Base-by-base conservation (phyloP, 345 rosid genomes). In the Citrus medica region DNA sequence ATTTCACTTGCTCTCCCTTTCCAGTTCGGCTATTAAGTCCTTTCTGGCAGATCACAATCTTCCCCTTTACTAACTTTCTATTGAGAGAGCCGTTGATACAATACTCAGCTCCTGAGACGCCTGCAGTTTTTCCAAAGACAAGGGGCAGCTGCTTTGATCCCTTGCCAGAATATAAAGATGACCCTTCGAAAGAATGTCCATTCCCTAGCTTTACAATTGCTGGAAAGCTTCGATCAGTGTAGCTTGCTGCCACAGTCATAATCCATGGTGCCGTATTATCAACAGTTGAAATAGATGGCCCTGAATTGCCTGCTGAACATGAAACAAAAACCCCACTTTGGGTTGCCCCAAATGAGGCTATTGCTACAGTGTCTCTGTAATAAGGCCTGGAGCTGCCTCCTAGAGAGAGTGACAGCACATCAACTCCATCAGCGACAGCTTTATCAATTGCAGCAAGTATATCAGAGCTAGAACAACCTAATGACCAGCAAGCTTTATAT, bases 181-280 rank as follows among this genome's bases (percentile, higher is more conserved):
- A 67, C 2, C 99, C 97, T 71, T 72, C 77, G 32, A 87, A 80
- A 4, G 64, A 68, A 30, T 70, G 74, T 30, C 96, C 89, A 7
- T 81, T 78, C 3, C 94, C 92, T 2, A 94, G 88, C 59, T 73
- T 82, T 48, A 89, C 87, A 65, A 81, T 84, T 3, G 92, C 83
- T 17, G 94, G 92, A 73, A 94, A 94, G 70, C 90, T 90, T 67
- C 91, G 77, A 77, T 92, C 92, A 1, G 80, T 85, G 82, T 87
- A 87, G 85, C 94, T 90, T 9, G 98, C 98, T 16, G 93, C 98
- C 1, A 93, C 98, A 0, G 98, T 94, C 91, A 85, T 90, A 65
- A 94, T 81, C 98, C 98, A 94, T 0, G 98, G 97, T 7, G 97
- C 94, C 0, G 87, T 83, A 61, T 94, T 94, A 65, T 81, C 82